Base-by-base conservation (phyloP, 371 early-diverging fungal genomes). In the Mortierella sp. region DNA sequence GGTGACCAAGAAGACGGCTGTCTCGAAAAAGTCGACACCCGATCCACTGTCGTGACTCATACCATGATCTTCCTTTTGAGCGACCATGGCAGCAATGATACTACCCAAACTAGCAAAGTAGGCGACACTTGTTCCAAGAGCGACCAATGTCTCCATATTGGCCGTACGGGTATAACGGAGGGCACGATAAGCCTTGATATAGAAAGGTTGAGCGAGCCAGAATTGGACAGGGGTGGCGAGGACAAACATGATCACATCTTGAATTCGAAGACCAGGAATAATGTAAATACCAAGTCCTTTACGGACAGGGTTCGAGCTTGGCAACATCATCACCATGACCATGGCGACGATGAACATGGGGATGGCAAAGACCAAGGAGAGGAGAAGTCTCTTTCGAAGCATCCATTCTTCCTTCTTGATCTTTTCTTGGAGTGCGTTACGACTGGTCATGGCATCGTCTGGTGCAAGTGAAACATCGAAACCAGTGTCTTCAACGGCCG, bases 71-170 rank as follows among this genome's bases (percentile, higher is more conserved):
- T 43, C 43, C 9, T 51, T 50, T 26, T 51, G 47, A 28, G 50
- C 64, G 60, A 60, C 85, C 83, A 91, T 87, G 11, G 85, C 81
- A 11, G 86, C 84, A 44, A 88, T 81, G 16, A 90, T 86, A 21
- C 85, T 83, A 4, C 82, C 88, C 0, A 89, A 81, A 4, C 88
- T 87, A 12, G 89, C 86, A 50, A 84, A 47, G 73, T 90, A 92
- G 16, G 90, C 89, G 3, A 88, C 89, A n/a, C 86, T 84, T 0
- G 90, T 90, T n/a, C 91, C 91, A 66, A 92, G 81, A 0, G 89
- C 85, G 3, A 92, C 87, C 19, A 92, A 58, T 0, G 89, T 88
- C 65, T 92, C 91, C 92, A 92, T 92, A 59, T 89, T 90, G 53
- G 90, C 89, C 4, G 85, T 85, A n/a, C 72, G 86, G 9, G 89